A percentile compares a stretch with the other conserved stretches of the same genome.
These are phyloP conservation scores for Porphyridium purpureum DNA, from an alignment of 23 red algal species.

Conservation along the genomic window DNA sequence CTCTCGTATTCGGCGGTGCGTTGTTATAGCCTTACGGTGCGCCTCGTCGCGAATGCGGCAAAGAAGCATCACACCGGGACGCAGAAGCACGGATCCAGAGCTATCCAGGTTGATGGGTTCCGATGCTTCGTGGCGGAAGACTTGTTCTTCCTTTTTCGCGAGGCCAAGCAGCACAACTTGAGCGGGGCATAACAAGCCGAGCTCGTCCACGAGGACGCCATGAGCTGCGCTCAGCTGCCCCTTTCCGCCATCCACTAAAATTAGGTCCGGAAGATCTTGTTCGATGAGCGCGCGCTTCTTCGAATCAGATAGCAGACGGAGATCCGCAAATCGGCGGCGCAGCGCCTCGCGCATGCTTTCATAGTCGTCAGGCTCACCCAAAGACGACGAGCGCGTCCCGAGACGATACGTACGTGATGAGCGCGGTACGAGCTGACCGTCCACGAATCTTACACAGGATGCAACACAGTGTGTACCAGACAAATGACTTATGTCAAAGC, in stretches of 20 bases:
- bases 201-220: slow-evolving; percentile 4
- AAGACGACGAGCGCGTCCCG: slow-evolving; percentile 1
- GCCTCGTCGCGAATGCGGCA: slow-evolving; percentile 51
- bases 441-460: slow-evolving; percentile 28
- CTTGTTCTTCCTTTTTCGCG: slow-evolving; percentile 40
- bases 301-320: no score
- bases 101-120: slow-evolving; percentile 4
- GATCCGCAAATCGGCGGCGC: slow-evolving; percentile 20
- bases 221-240: slow-evolving; percentile 26
- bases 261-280: slow-evolving; percentile 19
- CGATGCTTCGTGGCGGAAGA: slow-evolving; percentile 6
- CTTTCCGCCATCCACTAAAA: slow-evolving; percentile 48
- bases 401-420: slow-evolving; percentile 34
- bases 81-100: no score
- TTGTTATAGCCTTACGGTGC: slow-evolving; percentile 28
- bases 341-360: slow-evolving; percentile 23
- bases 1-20: slow-evolving; percentile 26
- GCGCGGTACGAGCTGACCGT: slow-evolving; percentile 19
- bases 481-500: slow-evolving; percentile 55
- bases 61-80: slow-evolving; percentile 15
- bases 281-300: background rate
- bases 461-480: slow-evolving; percentile 24
- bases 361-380: slow-evolving; percentile 27
- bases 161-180: slow-evolving; percentile 11
- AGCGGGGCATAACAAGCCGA: background rate